phyloP scores from a whole-genome alignment of 2,329 filamentous ascomycete genomes.

The Tolypocladium cylindrosporum region DNA sequence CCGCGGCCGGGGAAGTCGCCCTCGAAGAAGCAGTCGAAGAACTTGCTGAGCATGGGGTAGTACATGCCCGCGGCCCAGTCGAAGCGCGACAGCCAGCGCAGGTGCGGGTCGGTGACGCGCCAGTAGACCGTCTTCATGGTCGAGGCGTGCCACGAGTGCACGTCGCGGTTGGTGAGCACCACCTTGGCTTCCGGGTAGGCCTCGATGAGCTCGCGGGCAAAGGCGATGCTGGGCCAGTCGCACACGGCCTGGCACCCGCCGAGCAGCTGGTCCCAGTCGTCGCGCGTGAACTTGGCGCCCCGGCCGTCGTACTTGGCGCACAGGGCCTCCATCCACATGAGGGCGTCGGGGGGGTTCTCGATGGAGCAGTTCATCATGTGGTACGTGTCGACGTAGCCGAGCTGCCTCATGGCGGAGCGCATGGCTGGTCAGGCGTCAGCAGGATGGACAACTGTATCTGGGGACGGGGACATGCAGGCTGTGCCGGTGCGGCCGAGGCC shows the following conservation, averaged over 20 bases:
- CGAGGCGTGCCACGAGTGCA: conserved; percentile 52
- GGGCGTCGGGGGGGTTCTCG: conserved; percentile 47
- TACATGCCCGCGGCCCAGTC: conserved; percentile 60
- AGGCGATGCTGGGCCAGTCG: conserved; percentile 59
- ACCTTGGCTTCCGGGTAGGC: conserved; percentile 66
- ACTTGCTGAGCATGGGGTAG: conserved; percentile 60
- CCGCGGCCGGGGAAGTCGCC: conserved; percentile 56
- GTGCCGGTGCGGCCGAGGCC: conserved; percentile 63
- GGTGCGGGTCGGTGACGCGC: conserved; percentile 54
- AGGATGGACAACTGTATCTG: background rate
- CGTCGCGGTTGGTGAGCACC: conserved; percentile 55
- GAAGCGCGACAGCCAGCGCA: conserved; percentile 22
- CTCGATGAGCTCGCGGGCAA: conserved; percentile 59
- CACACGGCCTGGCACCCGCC: conserved; percentile 58
- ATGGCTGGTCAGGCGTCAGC: conserved; percentile 33
- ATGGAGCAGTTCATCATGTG: conserved; percentile 64
- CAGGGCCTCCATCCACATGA: conserved; percentile 63
- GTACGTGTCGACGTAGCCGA: conserved; percentile 60
- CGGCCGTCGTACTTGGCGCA: conserved; percentile 34
- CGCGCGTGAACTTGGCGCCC: conserved; percentile 41
- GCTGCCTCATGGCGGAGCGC: conserved; percentile 52
- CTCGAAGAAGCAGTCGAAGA: conserved; percentile 59
- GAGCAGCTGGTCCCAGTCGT: conserved; percentile 60
- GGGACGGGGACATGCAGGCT: conserved; percentile 41
- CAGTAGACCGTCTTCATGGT: conserved; percentile 60